These are phyloP conservation scores for Xanthoconium separans DNA, from an alignment of 1,284 basidiomycete genomes.

Conservation along the genomic window DNA sequence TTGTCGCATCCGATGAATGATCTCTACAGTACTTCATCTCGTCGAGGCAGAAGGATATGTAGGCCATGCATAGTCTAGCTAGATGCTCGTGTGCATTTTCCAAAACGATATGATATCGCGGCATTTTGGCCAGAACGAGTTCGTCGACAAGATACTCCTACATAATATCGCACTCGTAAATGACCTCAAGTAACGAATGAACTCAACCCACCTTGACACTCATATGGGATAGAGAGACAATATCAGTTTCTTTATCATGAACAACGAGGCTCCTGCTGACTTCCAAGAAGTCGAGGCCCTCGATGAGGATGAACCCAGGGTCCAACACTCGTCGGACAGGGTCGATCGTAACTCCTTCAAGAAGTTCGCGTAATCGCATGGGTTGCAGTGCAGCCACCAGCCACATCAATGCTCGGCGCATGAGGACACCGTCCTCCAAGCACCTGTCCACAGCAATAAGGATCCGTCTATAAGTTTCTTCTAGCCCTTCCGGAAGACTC, in stretches of 20 bases:
- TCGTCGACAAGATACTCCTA: slow-evolving; percentile 15
- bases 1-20: not conserved
- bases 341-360: slow-evolving; percentile 9
- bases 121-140: not conserved
- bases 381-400: slow-evolving; percentile 4
- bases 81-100: slow-evolving; percentile 4
- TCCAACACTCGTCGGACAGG: not conserved
- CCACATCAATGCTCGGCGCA: slow-evolving; percentile 7
- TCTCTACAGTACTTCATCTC: not conserved
- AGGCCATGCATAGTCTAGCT: slow-evolving; percentile 10
- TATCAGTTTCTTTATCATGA: slow-evolving; percentile 6
- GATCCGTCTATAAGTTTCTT: slow-evolving; percentile 15
- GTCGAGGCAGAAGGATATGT: slow-evolving; percentile 7
- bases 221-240: slow-evolving; percentile 13
- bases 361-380: slow-evolving; percentile 6
- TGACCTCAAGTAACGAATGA: not conserved
- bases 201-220: slow-evolving; percentile 10
- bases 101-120: slow-evolving; percentile 5
- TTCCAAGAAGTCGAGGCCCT: not conserved
- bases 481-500: slow-evolving; percentile 11
- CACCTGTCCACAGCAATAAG: slow-evolving; percentile 4
- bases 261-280: slow-evolving; percentile 6
- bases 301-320: not conserved
- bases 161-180: not conserved
- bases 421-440: not conserved